Percentiles rank a stretch among this genome's conserved stretches.
Conservation (phyloP, 139 green algal species). For the Pleodorina starrii region DNA sequence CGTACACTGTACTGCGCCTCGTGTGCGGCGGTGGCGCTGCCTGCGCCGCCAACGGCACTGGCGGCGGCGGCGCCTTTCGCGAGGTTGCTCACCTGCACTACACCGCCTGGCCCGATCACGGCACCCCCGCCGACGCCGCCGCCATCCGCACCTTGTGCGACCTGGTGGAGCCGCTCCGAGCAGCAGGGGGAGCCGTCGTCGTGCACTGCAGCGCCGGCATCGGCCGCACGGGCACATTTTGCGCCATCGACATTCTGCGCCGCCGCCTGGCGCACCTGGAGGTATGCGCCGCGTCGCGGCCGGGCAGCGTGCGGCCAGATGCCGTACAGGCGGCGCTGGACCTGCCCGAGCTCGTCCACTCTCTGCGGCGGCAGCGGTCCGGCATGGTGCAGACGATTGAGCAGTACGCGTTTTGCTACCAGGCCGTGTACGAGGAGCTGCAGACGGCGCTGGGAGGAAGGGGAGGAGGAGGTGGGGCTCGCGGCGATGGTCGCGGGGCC, state of each 20-base stretch:
- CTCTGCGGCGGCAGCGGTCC: slow-evolving; percentile 80
- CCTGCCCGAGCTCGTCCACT: slow-evolving; percentile 73
- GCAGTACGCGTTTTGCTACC: slow-evolving; percentile 88
- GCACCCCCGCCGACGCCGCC: slow-evolving; percentile 59
- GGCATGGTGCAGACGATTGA: slow-evolving; percentile 94
- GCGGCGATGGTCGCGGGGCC: background rate
- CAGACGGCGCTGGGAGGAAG: background rate
- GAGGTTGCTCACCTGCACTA: slow-evolving; percentile 67
- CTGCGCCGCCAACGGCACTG: background rate
- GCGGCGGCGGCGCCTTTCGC: background rate
- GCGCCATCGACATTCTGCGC: slow-evolving; percentile 83
- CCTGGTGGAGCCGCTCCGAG: slow-evolving; percentile 52
- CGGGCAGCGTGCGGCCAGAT: slow-evolving; percentile 14
- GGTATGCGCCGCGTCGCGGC: background rate
- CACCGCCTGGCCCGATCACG: slow-evolving; percentile 77
- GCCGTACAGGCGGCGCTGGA: slow-evolving; percentile 67
- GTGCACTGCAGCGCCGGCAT: slow-evolving; percentile 89
- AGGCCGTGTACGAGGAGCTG: slow-evolving; percentile 39
- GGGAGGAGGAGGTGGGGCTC: background rate
- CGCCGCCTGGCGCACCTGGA: slow-evolving; percentile 68
- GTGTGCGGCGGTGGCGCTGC: background rate
- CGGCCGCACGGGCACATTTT: slow-evolving; percentile 81
- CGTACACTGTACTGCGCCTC: slow-evolving; percentile 22
- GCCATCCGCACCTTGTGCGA: slow-evolving; percentile 63
- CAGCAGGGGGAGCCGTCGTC: slow-evolving; percentile 30